Evolutionary conservation across 257 asterid genomes (phyloP).

Genomic region (Anisodus acutangulus): DNA sequence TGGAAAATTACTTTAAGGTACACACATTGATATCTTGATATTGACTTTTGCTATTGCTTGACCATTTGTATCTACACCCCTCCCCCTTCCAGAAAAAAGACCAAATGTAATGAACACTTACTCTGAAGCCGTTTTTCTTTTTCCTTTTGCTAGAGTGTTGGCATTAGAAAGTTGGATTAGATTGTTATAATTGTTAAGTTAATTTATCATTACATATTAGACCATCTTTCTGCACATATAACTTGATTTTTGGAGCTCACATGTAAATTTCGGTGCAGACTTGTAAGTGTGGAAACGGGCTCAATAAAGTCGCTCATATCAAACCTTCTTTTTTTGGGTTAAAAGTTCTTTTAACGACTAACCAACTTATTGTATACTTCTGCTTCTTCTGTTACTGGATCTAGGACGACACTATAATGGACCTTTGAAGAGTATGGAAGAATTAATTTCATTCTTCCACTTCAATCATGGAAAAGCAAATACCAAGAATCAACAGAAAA

Average conservation of each 20-base stretch:
- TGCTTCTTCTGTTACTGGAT: background rate
- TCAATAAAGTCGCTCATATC: background rate
- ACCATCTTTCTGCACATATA: background rate
- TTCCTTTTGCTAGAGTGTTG: background rate
- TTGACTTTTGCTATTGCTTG: constrained; percentile 23
- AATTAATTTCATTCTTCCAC: background rate
- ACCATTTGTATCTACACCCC: background rate
- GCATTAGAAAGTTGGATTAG: background rate
- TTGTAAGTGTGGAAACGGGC: background rate
- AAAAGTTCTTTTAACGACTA: background rate
- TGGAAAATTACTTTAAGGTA: constrained; percentile 94
- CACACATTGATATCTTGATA: constrained; percentile 25
- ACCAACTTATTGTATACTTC: constrained; percentile 1
- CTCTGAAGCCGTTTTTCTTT: background rate
- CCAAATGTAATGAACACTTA: background rate
- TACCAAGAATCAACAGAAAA: background rate
- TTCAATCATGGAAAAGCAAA: background rate
- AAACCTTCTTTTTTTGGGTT: background rate
- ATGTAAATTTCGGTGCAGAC: background rate
- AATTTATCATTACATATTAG: background rate
- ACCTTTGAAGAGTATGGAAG: background rate
- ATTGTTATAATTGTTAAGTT: background rate
- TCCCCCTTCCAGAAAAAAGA: background rate
- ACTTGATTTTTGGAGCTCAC: background rate
- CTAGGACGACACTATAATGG: background rate